These are phyloP conservation scores for Neoboletus magnificus DNA, from an alignment of 768 basidiomycete genomes.

Conservation along the genomic window DNA sequence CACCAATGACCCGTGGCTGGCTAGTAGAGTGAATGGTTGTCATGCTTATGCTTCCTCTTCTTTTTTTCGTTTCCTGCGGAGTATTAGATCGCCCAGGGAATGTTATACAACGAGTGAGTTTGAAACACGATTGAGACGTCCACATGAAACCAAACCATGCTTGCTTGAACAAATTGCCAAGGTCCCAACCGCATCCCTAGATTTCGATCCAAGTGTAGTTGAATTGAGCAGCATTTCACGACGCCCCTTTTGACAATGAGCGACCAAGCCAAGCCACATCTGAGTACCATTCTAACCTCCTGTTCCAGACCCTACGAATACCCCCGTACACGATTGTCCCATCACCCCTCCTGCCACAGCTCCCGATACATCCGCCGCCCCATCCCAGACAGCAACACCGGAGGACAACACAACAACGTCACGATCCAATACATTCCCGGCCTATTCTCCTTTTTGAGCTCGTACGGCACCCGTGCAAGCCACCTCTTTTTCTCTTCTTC, in stretches of 20 bases:
- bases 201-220: no score
- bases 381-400: conserved; percentile 10
- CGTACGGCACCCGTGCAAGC: conserved; percentile 13
- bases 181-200: no score
- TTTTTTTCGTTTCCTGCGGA: no score
- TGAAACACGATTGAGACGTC: no score
- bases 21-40: neutral
- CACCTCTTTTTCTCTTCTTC: conserved; percentile 1
- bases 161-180: no score
- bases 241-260: no score
- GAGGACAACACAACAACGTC: conserved; percentile 13
- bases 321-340: neutral
- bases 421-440: conserved; percentile 4
- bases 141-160: no score
- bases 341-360: conserved; percentile 15
- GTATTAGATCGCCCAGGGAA: no score
- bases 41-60: no score
- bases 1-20: no score
- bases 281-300: neutral
- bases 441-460: conserved; percentile 4
- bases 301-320: neutral
- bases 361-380: conserved; percentile 11
- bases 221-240: no score
- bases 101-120: no score
- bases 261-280: neutral